Conservation (phyloP, 768 basidiomycete species). For the Ramaria sp. region DNA sequence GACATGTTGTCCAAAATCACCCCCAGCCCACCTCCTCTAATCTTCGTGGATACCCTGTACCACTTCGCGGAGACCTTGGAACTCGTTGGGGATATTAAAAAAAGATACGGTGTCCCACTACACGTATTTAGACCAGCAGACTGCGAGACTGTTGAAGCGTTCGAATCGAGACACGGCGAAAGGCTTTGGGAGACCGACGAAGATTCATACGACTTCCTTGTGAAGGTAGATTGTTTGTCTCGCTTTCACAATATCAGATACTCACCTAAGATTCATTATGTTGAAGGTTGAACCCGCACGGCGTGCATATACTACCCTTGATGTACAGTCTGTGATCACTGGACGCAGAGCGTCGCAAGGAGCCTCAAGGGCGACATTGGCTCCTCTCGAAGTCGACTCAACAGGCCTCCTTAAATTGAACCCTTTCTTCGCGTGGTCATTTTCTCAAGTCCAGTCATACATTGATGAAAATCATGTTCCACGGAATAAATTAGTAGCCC, state of each 20-base stretch:
- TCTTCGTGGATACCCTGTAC: constrained; percentile 95
- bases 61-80: constrained; percentile 92
- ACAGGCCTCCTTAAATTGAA: constrained; percentile 92
- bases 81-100: constrained; percentile 73
- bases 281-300: constrained; percentile 84
- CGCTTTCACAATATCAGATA: neutral
- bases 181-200: constrained; percentile 85
- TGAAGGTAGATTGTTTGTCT: constrained; percentile 55
- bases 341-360: constrained; percentile 92
- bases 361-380: constrained; percentile 70
- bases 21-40: constrained; percentile 59
- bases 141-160: constrained; percentile 56
- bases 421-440: constrained; percentile 84
- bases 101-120: constrained; percentile 61
- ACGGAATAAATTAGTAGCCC: constrained; percentile 73
- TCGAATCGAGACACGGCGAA: constrained; percentile 71
- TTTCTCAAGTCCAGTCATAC: constrained; percentile 76
- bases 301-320: constrained; percentile 71
- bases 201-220: constrained; percentile 77
- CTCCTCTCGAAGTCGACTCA: constrained; percentile 82
- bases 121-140: constrained; percentile 72
- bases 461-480: constrained; percentile 75
- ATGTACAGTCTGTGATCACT: constrained; percentile 85
- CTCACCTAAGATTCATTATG: neutral
- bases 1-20: constrained; percentile 91